phyloP scores from a whole-genome alignment of 2,329 filamentous ascomycete species.

The Drechslerella stenobrocha region DNA sequence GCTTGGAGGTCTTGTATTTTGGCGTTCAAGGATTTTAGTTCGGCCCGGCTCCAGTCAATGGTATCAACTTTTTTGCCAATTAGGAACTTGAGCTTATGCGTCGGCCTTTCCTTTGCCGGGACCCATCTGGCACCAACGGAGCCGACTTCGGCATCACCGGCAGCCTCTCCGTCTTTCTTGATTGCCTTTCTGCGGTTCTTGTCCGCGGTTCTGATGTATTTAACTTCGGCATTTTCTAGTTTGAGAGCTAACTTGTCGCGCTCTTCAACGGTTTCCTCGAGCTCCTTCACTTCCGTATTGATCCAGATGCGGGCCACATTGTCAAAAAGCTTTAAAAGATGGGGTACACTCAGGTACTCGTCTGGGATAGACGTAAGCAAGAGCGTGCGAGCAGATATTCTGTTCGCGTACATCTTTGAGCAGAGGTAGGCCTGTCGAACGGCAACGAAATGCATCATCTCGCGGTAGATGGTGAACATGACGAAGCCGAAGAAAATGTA shows the following conservation, averaged over 20 bases:
- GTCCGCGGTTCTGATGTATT: slow-evolving; percentile 79
- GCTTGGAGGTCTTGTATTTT: slow-evolving; percentile 70
- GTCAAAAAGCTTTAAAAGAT: slow-evolving; percentile 76
- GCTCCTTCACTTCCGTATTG: slow-evolving; percentile 71
- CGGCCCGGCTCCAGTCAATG: slow-evolving; percentile 81
- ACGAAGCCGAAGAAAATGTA: slow-evolving; percentile 87
- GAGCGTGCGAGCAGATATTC: slow-evolving; percentile 86
- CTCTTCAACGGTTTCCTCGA: slow-evolving; percentile 79
- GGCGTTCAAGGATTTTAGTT: slow-evolving; percentile 74
- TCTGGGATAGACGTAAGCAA: slow-evolving; percentile 83
- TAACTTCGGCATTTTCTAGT: slow-evolving; percentile 83
- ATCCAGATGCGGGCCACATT: slow-evolving; percentile 85
- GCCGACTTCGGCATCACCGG: slow-evolving; percentile 61
- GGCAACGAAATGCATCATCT: slow-evolving; percentile 89
- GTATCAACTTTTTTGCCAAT: slow-evolving; percentile 90
- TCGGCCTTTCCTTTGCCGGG: slow-evolving; percentile 71
- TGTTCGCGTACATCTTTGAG: slow-evolving; percentile 78
- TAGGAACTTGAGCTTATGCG: slow-evolving; percentile 71
- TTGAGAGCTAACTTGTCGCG: slow-evolving; percentile 78
- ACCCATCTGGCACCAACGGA: slow-evolving; percentile 75
- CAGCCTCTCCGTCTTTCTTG: slow-evolving; percentile 55
- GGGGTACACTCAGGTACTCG: slow-evolving; percentile 74
- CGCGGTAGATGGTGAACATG: slow-evolving; percentile 82
- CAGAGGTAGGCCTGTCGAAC: slow-evolving; percentile 88
- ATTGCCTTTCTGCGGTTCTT: slow-evolving; percentile 66